Conservation (phyloP, 352 stramenopile genomes). For the Phytophthora pisi region DNA sequence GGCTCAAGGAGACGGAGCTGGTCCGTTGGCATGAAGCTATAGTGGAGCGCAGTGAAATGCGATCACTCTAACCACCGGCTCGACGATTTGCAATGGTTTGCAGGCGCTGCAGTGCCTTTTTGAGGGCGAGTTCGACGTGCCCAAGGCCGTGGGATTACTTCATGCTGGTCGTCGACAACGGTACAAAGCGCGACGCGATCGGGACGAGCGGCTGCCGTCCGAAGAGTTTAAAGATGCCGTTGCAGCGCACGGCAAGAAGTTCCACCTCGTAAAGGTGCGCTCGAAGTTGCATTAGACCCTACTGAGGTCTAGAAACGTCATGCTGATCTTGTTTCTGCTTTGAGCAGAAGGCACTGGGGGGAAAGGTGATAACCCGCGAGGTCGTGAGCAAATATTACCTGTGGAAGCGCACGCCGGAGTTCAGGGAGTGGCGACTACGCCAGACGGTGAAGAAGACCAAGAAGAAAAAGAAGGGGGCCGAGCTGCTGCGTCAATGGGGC, state of each 20-base stretch:
- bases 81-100: constrained; percentile 1
- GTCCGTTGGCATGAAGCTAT: constrained; percentile 32
- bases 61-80: background rate
- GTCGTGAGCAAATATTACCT: constrained; percentile 70
- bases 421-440: constrained; percentile 51
- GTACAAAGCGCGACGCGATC: constrained; percentile 28
- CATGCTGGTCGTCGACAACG: constrained; percentile 37
- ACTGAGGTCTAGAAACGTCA: background rate
- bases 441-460: constrained; percentile 48
- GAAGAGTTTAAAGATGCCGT: constrained; percentile 55
- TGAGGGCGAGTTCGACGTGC: constrained; percentile 57
- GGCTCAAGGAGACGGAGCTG: constrained; percentile 59
- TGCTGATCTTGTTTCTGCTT: constrained; percentile 6
- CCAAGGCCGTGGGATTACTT: constrained; percentile 47
- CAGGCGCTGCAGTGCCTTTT: constrained; percentile 71
- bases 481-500: constrained; percentile 48
- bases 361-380: constrained; percentile 45
- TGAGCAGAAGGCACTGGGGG: constrained; percentile 49
- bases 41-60: background rate
- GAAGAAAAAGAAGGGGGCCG: constrained; percentile 64
- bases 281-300: background rate
- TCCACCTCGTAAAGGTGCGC: constrained; percentile 60
- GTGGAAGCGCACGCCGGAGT: constrained; percentile 69
- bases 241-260: constrained; percentile 59
- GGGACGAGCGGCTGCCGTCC: constrained; percentile 35